A percentile compares a stretch with the other conserved stretches of the same genome.
phyloP scores from a whole-genome alignment of 805 yeast genomes.

The Teunomyces cretensis region DNA sequence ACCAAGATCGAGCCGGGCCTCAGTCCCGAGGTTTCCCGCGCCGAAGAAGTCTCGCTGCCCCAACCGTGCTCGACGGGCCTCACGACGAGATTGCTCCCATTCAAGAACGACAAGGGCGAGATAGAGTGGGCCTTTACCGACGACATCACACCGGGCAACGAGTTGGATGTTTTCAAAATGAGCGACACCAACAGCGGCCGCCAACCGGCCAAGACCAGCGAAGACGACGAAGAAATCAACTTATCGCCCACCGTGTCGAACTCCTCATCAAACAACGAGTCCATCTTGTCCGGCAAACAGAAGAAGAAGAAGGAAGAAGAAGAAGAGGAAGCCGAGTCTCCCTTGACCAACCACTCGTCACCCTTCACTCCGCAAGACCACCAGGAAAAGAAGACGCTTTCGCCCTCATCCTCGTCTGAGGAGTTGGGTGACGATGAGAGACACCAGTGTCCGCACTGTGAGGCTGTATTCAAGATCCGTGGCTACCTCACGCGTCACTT shows the following conservation, averaged over 20 bases:
- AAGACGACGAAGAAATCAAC: conserved; percentile 6
- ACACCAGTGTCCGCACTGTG: conserved; percentile 50
- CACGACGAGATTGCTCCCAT: conserved; percentile 50
- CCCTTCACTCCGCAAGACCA: conserved; percentile 21
- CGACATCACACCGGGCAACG: conserved; percentile 25
- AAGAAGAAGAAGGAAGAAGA: conserved; percentile 14
- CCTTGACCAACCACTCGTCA: conserved; percentile 30
- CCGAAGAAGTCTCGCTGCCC: conserved; percentile 1
- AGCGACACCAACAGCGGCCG: conserved; percentile 1
- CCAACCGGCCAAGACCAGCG: neutral
- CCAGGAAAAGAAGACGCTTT: conserved; percentile 6
- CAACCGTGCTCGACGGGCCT: conserved; percentile 50
- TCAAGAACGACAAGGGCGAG: conserved; percentile 52
- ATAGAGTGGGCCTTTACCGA: conserved; percentile 58
- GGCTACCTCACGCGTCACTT: conserved; percentile 56
- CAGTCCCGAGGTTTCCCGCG: neutral
- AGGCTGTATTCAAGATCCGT: conserved; percentile 48
- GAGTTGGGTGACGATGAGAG: conserved; percentile 19
- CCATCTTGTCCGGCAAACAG: conserved; percentile 21
- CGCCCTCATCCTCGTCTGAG: conserved; percentile 11
- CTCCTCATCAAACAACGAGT: conserved; percentile 31
- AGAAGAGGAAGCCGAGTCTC: conserved; percentile 21
- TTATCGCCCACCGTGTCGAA: conserved; percentile 42
- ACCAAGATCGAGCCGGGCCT: conserved; percentile 1
- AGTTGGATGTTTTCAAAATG: conserved; percentile 28